These are phyloP conservation scores for Thermothelomyces thermophilus DNA, from an alignment of 2,329 filamentous ascomycete genomes.

Conservation along the genomic window DNA sequence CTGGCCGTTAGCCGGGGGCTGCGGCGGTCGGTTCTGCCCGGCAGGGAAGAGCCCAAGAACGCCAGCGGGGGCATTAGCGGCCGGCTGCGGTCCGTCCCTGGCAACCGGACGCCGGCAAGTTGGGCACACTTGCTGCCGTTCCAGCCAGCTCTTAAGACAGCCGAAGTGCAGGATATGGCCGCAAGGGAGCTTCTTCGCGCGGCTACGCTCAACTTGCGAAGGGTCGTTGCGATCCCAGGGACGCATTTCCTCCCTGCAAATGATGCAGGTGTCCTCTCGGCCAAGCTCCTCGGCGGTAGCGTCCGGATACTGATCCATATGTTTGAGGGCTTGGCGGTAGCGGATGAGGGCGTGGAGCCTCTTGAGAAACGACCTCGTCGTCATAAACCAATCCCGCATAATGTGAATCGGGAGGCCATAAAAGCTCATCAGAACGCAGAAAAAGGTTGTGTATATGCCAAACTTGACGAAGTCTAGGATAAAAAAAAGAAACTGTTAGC, in stretches of 20 bases:
- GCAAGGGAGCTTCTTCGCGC: conserved; percentile 94
- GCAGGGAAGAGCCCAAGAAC: conserved; percentile 30
- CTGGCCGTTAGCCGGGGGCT: conserved; percentile 25
- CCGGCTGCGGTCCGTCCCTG: conserved; percentile 39
- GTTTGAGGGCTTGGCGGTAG: conserved; percentile 83
- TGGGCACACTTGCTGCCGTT: conserved; percentile 93
- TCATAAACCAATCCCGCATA: conserved; percentile 90
- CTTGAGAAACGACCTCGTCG: conserved; percentile 84
- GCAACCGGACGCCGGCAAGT: conserved; percentile 86
- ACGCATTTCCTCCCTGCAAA: conserved; percentile 93
- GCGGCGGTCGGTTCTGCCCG: conserved; percentile 31
- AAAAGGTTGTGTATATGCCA: conserved; percentile 83
- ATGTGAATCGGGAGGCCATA: conserved; percentile 96
- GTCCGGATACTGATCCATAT: conserved; percentile 93
- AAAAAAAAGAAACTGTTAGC: conserved; percentile 9
- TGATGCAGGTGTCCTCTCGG: conserved; percentile 91
- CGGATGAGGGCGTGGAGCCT: conserved; percentile 81
- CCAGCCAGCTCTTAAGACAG: conserved; percentile 93
- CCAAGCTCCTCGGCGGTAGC: conserved; percentile 79
- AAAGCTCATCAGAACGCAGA: conserved; percentile 85
- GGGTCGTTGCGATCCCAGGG: conserved; percentile 60
- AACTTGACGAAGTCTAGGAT: conserved; percentile 92
- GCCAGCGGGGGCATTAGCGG: conserved; percentile 33
- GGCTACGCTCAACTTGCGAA: conserved; percentile 72
- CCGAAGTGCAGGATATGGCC: conserved; percentile 92